phyloP scores from a whole-genome alignment of 768 basidiomycete species.

The Psilocybe sp. region DNA sequence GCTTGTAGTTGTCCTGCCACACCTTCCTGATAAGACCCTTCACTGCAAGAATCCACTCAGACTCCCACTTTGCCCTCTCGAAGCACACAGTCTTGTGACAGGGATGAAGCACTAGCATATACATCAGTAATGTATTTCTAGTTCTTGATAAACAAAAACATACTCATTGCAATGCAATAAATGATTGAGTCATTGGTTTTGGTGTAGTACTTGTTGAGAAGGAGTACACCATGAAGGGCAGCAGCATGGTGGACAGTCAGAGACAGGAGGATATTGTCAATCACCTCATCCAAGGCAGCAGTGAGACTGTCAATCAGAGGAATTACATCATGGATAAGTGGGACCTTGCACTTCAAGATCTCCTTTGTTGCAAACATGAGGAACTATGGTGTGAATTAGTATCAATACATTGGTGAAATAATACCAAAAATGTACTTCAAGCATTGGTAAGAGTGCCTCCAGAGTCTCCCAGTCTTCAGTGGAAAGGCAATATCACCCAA shows the following conservation, averaged over 20 bases:
- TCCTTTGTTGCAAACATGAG: slow-evolving; percentile 19
- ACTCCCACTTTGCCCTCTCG: no score
- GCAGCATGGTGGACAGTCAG: slow-evolving; percentile 17
- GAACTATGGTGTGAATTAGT: slow-evolving; percentile 12
- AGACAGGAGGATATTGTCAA: slow-evolving; percentile 7
- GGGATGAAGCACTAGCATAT: background rate
- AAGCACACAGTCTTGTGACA: no score
- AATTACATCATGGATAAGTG: slow-evolving; percentile 24
- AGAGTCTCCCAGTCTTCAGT: slow-evolving; percentile 19
- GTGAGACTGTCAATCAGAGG: slow-evolving; percentile 23
- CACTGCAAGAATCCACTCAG: no score
- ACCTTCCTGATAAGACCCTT: no score
- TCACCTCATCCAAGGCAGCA: slow-evolving; percentile 12
- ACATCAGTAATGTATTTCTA: no score
- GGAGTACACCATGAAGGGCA: slow-evolving; percentile 8
- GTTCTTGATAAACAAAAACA: no score
- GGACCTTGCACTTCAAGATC: slow-evolving; percentile 14
- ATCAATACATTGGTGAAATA: background rate
- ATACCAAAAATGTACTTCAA: slow-evolving; percentile 14
- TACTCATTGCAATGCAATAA: slow-evolving; percentile 24
- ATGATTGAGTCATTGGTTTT: slow-evolving; percentile 18
- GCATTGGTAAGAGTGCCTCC: slow-evolving; percentile 13
- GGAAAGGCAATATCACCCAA: slow-evolving; percentile 12
- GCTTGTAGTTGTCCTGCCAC: no score
- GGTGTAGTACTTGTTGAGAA: slow-evolving; percentile 26